Evolutionary conservation across 2,329 filamentous ascomycete genomes (phyloP), one percentile per base, ranked within the genome.

Genomic region (Thielaviopsis ethacetica): DNA sequence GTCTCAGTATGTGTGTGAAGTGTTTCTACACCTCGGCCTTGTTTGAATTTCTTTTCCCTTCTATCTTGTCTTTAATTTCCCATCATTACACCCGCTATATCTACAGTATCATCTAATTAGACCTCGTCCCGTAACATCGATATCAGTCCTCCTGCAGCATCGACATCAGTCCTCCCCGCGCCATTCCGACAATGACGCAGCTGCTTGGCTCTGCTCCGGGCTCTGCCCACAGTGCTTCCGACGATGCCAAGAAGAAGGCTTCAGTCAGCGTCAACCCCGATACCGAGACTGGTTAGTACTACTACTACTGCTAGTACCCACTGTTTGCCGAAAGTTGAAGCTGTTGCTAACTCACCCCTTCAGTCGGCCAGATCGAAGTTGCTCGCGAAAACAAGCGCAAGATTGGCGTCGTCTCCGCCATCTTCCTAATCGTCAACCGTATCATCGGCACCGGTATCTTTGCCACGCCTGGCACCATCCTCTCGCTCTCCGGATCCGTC

Each of bases 401-500:
- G 65, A 80, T 83, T 60, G 79, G 79, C 53, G 65, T 81, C 54
- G 68, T 73, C 53, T 78, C 75, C 5, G 80, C 81, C 21, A 70
- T 75, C 21, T 79, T 82, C 68, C 71, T 83, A 60, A 81, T 84
- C 67, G 78, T 83, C 68, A 83, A 83, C 71, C 78, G 81, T 60
- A 80, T 84, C 71, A 79, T 85, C 59, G 82, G 82, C 50, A 84
- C 80, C 12, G 82, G 82, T 62, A 84, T 85, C 68, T 85, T 84
- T 64, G 79, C 82, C 1, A 84, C 81, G 0, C 81, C 82, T 0
- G 75, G 75, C 50, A 73, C 75, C 49, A 82, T 85, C 63, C 72
- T 84, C 56, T 65, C 69, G 1, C 73, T 80, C 0, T 78, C 75
- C 9, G 81, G 82, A 60, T 82, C 78, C 61, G 76, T 83, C n/a